Percentiles rank a stretch among this genome's conserved stretches.
Evolutionary conservation across 768 basidiomycete species (phyloP).

Genomic region (Tulasnella calospora): DNA sequence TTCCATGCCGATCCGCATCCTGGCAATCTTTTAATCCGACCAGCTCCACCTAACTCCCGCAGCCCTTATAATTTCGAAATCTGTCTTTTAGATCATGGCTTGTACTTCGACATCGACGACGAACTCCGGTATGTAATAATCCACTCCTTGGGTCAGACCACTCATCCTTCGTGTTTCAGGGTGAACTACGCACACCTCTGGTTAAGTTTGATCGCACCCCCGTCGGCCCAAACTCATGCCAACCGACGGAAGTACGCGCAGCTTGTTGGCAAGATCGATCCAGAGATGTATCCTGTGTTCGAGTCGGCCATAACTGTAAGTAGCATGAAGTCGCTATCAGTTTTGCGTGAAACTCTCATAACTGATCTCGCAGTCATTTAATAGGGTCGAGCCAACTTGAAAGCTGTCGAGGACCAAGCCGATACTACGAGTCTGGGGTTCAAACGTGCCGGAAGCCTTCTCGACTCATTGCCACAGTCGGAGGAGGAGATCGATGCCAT

Average conservation of each 20-base stretch:
- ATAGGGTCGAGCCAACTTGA: constrained; percentile 60
- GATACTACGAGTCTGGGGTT: constrained; percentile 38
- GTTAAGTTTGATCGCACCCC: constrained; percentile 76
- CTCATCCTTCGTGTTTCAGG: constrained; percentile 29
- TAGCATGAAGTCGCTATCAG: not conserved
- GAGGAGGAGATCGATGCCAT: constrained; percentile 77
- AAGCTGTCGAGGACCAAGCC: constrained; percentile 47
- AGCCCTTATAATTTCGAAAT: constrained; percentile 96
- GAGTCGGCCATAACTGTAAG: constrained; percentile 84
- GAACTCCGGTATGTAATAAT: constrained; percentile 60
- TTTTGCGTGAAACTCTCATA: not conserved
- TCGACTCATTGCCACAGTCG: constrained; percentile 67
- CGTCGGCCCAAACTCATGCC: constrained; percentile 56
- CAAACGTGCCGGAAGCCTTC: constrained; percentile 66
- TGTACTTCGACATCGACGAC: constrained; percentile 86
- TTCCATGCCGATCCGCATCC: constrained; percentile 49
- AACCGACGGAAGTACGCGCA: constrained; percentile 84
- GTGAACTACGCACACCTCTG: constrained; percentile 66
- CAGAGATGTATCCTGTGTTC: constrained; percentile 90
- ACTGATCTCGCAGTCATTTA: not conserved
- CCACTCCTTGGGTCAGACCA: not conserved
- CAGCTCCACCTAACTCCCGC: constrained; percentile 53
- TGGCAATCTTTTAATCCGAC: constrained; percentile 90
- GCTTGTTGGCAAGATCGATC: constrained; percentile 83
- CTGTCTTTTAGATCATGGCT: constrained; percentile 83